These are phyloP conservation scores for Atalantia buxifolia DNA, from an alignment of 345 rosid species.

Conservation along the genomic window DNA sequence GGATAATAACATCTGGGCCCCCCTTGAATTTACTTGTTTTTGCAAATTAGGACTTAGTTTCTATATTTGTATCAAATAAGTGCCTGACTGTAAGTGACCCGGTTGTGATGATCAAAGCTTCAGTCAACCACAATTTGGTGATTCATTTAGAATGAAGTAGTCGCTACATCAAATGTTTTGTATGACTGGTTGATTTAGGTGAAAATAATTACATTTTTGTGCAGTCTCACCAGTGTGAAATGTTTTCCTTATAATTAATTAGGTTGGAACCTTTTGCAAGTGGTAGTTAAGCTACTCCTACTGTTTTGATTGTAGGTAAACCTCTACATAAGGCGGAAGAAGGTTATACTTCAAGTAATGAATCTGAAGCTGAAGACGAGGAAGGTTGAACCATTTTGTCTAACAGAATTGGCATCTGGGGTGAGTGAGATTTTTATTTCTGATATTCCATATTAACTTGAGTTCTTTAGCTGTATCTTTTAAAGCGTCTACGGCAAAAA, in stretches of 20 bases:
- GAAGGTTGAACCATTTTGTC: conserved; percentile 33
- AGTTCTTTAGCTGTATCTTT: not conserved
- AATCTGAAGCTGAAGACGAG: conserved; percentile 53
- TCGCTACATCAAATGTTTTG: not conserved
- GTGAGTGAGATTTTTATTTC: conserved; percentile 21
- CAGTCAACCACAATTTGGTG: not conserved
- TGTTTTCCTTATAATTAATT: not conserved
- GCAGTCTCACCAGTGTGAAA: not conserved
- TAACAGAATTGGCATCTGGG: conserved; percentile 18
- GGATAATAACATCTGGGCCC: not conserved
- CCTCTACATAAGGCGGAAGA: conserved; percentile 34
- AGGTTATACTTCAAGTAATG: conserved; percentile 19
- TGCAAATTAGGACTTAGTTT: not conserved
- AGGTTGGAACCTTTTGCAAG: not conserved
- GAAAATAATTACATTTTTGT: not conserved
- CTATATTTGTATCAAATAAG: not conserved
- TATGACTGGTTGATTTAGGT: not conserved
- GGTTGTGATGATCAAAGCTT: not conserved
- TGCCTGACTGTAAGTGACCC: too few species aligned
- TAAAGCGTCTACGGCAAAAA: not conserved
- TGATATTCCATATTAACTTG: not conserved
- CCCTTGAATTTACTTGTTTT: not conserved
- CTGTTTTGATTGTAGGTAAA: conserved; percentile 31
- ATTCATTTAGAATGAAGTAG: not conserved
- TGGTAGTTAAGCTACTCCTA: not conserved